phyloP scores from a whole-genome alignment of 495 filamentous ascomycete genomes.

The Xylaria scruposa region DNA sequence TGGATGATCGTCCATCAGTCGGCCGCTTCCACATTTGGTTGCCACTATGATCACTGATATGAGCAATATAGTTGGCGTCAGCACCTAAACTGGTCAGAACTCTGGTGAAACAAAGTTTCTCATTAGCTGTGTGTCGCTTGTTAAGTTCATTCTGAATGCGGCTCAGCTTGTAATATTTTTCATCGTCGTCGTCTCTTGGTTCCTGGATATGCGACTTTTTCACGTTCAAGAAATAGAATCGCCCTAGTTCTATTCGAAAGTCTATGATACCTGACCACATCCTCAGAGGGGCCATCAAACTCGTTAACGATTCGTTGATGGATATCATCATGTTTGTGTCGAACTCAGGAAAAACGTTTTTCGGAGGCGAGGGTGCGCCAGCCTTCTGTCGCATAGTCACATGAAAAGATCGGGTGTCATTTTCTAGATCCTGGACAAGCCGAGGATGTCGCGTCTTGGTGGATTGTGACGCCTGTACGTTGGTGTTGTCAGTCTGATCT shows the following conservation, averaged over 20 bases:
- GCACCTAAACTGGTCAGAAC: conserved; percentile 44
- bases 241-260: conserved; percentile 52
- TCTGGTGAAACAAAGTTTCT: conserved; percentile 47
- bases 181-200: conserved; percentile 14
- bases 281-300: conserved; percentile 36
- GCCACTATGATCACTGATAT: conserved; percentile 30
- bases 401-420: conserved; percentile 28
- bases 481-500: background rate
- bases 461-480: background rate
- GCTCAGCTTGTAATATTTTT: conserved; percentile 31
- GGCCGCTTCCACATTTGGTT: conserved; percentile 22
- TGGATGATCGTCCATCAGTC: conserved; percentile 35
- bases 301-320: conserved; percentile 24
- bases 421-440: conserved; percentile 21
- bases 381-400: conserved; percentile 44
- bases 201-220: conserved; percentile 33
- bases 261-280: conserved; percentile 45
- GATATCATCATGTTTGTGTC: conserved; percentile 23
- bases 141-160: conserved; percentile 34
- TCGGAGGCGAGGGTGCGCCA: background rate
- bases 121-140: conserved; percentile 21
- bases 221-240: conserved; percentile 42
- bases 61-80: conserved; percentile 47
- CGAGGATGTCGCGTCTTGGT: conserved; percentile 1
- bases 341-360: background rate